A percentile compares a stretch with the other conserved stretches of the same genome.
Evolutionary conservation across 179 eudicot genomes (phyloP).

Genomic region (Actinidia arguta): DNA sequence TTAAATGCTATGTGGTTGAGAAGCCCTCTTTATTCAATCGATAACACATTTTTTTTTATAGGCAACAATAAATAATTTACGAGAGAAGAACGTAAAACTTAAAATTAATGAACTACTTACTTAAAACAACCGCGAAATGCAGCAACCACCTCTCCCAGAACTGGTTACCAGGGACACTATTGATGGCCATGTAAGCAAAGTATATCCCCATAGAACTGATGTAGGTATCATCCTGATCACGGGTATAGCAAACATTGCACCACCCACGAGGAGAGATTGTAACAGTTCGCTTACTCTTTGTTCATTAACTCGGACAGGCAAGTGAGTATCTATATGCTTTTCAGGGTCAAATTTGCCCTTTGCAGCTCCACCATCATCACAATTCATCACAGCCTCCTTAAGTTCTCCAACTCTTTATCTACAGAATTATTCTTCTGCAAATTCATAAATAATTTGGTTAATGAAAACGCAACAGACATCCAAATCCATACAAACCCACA

Average conservation of each 20-base stretch:
- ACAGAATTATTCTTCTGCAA: conserved; percentile 35
- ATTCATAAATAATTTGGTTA: conserved; percentile 2
- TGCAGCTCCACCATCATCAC: conserved; percentile 42
- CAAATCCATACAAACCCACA: neutral
- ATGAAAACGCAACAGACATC: neutral
- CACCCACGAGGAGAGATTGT: conserved; percentile 72
- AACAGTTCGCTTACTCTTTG: conserved; percentile 85
- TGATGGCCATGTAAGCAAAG: conserved; percentile 94
- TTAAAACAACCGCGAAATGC: conserved; percentile 72
- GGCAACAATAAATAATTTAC: too few species aligned
- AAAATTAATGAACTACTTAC: conserved; percentile 48
- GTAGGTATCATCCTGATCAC: conserved; percentile 80
- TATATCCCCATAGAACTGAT: conserved; percentile 98
- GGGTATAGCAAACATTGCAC: conserved; percentile 61
- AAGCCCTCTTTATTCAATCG: neutral
- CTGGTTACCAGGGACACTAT: conserved; percentile 95
- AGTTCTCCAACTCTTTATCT: conserved; percentile 57
- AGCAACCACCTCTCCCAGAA: conserved; percentile 87
- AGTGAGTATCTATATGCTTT: conserved; percentile 68
- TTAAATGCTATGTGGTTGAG: neutral
- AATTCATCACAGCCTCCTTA: conserved; percentile 68
- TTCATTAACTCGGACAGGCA: conserved; percentile 90
- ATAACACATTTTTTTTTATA: too few species aligned
- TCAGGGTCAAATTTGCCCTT: conserved; percentile 57
- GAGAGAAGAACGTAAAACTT: neutral